phyloP scores from a whole-genome alignment of 164 flowering plant genomes.

The Warburgia ugandensis region DNA sequence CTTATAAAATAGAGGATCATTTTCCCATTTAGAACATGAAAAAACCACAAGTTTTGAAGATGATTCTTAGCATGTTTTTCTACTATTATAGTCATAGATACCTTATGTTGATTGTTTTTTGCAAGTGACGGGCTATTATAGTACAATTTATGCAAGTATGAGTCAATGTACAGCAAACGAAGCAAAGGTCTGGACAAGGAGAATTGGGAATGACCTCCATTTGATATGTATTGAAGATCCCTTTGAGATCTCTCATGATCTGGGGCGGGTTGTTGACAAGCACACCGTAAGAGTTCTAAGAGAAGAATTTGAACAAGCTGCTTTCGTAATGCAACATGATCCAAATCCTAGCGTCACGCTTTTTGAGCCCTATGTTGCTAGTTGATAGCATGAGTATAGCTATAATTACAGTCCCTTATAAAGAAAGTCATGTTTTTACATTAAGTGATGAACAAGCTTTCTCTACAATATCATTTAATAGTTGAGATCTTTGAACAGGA shows the following conservation, averaged over 20 bases:
- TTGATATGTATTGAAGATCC: slow-evolving; percentile 97
- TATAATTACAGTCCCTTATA: slow-evolving; percentile 2
- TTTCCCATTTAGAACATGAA: no score
- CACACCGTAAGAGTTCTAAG: slow-evolving; percentile 63
- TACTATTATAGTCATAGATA: no score
- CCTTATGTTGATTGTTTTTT: no score
- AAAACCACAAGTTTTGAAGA: no score
- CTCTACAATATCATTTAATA: no score
- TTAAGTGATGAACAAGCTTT: no score
- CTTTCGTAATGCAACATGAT: slow-evolving; percentile 64
- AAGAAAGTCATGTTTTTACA: no score
- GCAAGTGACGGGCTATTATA: no score
- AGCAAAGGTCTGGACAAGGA: slow-evolving; percentile 90
- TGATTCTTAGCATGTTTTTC: no score
- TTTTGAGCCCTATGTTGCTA: slow-evolving; percentile 52
- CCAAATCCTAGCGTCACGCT: slow-evolving; percentile 66
- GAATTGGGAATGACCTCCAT: slow-evolving; percentile 88
- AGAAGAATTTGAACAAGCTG: slow-evolving; percentile 92
- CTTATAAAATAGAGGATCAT: no score
- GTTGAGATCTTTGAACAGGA: no score
- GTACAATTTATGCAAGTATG: no score
- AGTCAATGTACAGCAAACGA: slow-evolving; percentile 73
- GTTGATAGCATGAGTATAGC: neutral
- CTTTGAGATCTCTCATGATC: slow-evolving; percentile 77
- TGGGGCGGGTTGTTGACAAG: slow-evolving; percentile 93